Evolutionary conservation across 495 filamentous ascomycete species (phyloP).

Genomic region (Tetracladium setigerum): DNA sequence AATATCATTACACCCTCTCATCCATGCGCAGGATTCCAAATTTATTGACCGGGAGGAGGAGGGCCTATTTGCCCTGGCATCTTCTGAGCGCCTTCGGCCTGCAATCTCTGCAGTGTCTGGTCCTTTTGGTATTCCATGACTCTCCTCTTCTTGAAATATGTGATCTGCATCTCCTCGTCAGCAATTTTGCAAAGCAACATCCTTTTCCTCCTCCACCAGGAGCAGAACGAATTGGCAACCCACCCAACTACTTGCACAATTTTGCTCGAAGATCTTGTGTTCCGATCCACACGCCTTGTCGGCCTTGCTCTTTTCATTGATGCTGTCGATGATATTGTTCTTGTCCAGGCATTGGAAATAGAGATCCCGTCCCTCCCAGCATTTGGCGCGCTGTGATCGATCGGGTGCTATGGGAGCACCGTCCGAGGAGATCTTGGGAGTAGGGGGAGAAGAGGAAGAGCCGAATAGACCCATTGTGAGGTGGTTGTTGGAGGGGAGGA

Average conservation of each 20-base stretch:
- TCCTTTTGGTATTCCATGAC: conserved; percentile 87
- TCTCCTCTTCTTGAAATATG: conserved; percentile 93
- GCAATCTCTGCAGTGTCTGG: conserved; percentile 66
- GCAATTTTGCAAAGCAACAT: not conserved
- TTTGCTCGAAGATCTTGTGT: conserved; percentile 57
- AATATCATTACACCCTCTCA: too few relatives aligned
- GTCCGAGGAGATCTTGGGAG: conserved; percentile 23
- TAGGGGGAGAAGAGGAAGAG: conserved; percentile 9
- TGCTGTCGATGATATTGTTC: conserved; percentile 73
- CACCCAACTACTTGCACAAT: conserved; percentile 80
- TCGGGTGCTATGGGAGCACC: conserved; percentile 45
- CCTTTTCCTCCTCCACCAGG: not conserved
- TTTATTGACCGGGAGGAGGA: conserved; percentile 1
- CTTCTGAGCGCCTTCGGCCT: conserved; percentile 67
- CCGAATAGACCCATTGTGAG: conserved; percentile 15
- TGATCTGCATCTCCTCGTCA: conserved; percentile 51
- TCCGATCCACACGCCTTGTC: conserved; percentile 60
- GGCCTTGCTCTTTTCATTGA: conserved; percentile 53
- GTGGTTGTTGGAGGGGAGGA: not conserved
- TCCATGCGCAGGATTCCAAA: not conserved
- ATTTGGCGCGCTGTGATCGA: conserved; percentile 65
- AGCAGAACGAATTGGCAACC: conserved; percentile 20
- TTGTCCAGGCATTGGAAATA: conserved; percentile 84
- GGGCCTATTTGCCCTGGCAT: conserved; percentile 29
- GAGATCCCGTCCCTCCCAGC: conserved; percentile 78